Percentiles rank a stretch among this genome's conserved stretches.
Evolutionary conservation across 1,139 yeast species (phyloP).

Genomic region (Kluyveromyces sp.): DNA sequence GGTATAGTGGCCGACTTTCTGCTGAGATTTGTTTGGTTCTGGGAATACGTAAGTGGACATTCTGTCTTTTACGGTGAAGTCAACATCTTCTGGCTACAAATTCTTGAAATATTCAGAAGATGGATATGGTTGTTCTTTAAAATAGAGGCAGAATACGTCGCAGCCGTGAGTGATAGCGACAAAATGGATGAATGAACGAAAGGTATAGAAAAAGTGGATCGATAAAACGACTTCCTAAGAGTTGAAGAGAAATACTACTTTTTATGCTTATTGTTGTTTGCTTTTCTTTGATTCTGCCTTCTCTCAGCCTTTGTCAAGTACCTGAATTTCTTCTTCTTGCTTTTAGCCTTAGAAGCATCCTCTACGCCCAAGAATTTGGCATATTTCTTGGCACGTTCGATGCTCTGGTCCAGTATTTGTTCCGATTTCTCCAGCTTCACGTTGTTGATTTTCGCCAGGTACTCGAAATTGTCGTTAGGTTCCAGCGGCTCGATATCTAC

Average conservation of each 20-base stretch:
- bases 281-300: slow-evolving; percentile 59
- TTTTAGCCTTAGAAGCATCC: slow-evolving; percentile 37
- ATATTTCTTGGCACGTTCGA: slow-evolving; percentile 64
- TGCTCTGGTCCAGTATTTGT: slow-evolving; percentile 55
- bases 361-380: slow-evolving; percentile 53
- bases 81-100: slow-evolving; percentile 59
- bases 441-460: slow-evolving; percentile 53
- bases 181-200: slow-evolving; percentile 6
- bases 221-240: no score
- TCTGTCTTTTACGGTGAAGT: slow-evolving; percentile 44
- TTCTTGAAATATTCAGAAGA: slow-evolving; percentile 70
- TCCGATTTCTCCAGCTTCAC: slow-evolving; percentile 57
- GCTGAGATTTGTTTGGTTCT: slow-evolving; percentile 70
- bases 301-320: slow-evolving; percentile 77
- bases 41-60: slow-evolving; percentile 38
- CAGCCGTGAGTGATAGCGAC: slow-evolving; percentile 9
- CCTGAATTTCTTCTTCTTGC: slow-evolving; percentile 67
- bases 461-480: slow-evolving; percentile 44
- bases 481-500: slow-evolving; percentile 58
- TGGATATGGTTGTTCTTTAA: slow-evolving; percentile 87
- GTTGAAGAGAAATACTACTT: no score
- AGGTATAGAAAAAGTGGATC: no score
- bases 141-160: slow-evolving; percentile 62
- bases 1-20: slow-evolving; percentile 55
- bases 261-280: slow-evolving; percentile 33